phyloP scores from a whole-genome alignment of 148 eudicot species.

The Gaultheria prostrata region DNA sequence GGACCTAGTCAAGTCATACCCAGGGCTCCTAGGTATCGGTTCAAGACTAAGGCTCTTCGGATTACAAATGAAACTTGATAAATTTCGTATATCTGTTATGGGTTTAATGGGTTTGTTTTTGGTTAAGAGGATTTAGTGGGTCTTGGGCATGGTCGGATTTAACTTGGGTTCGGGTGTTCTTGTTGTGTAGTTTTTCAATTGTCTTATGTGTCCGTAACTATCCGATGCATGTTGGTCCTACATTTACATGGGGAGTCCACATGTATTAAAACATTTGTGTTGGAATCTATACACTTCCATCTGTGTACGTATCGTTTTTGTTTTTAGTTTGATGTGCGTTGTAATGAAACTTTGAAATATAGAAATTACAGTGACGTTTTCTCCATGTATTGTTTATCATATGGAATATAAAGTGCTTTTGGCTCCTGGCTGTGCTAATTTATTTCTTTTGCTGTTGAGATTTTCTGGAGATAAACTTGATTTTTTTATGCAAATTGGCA shows the following conservation, averaged over 20 bases:
- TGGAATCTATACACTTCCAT: too few relatives aligned
- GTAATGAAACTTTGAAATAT: too few relatives aligned
- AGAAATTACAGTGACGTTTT: too few relatives aligned
- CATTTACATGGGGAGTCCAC: too few relatives aligned
- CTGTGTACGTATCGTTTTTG: too few relatives aligned
- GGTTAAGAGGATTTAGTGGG: neutral
- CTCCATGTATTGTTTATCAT: neutral
- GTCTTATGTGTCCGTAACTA: too few relatives aligned
- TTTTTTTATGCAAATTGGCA: neutral
- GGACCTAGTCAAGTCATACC: constrained; percentile 89
- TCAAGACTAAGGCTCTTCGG: constrained; percentile 54
- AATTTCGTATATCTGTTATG: neutral
- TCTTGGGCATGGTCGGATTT: too few relatives aligned
- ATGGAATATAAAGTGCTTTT: neutral
- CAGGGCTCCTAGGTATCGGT: constrained; percentile 73
- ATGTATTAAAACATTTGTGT: too few relatives aligned
- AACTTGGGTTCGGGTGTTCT: too few relatives aligned
- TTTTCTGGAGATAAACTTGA: neutral
- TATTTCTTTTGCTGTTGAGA: neutral
- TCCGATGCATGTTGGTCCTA: too few relatives aligned
- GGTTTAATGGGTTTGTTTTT: neutral
- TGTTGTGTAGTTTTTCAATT: too few relatives aligned
- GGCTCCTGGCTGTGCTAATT: neutral
- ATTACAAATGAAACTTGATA: constrained; percentile 40
- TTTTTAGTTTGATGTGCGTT: too few relatives aligned